Conservation (phyloP, 1,284 basidiomycete species). For the Neonothopanus nambi region DNA sequence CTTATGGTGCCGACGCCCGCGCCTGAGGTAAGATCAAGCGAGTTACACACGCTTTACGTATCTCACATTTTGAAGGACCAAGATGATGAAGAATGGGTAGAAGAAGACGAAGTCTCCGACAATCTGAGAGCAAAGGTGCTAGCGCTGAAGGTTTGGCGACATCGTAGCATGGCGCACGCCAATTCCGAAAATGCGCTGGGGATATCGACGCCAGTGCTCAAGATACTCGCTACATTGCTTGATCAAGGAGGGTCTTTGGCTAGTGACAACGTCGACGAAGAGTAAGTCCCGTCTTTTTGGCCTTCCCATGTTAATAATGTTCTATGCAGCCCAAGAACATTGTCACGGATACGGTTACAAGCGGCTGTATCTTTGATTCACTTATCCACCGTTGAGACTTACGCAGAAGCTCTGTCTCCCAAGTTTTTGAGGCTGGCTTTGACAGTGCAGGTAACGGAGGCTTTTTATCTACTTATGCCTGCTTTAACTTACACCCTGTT, state of each 20-base stretch:
- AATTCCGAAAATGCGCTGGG: slow-evolving; percentile 59
- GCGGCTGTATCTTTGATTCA: slow-evolving; percentile 84
- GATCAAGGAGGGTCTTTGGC: slow-evolving; percentile 65
- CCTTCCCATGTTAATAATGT: slow-evolving; percentile 7
- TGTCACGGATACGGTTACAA: slow-evolving; percentile 76
- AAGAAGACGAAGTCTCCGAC: slow-evolving; percentile 59
- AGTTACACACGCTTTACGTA: background rate
- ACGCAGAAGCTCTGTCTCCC: slow-evolving; percentile 57
- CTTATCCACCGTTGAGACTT: slow-evolving; percentile 66
- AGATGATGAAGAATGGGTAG: slow-evolving; percentile 71
- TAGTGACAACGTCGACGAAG: slow-evolving; percentile 56
- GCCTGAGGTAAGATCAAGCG: slow-evolving; percentile 42
- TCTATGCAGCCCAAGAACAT: slow-evolving; percentile 51
- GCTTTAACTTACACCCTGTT: background rate
- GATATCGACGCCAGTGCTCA: slow-evolving; percentile 72
- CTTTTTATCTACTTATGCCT: background rate
- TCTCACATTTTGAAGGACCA: slow-evolving; percentile 47
- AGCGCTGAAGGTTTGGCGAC: slow-evolving; percentile 76
- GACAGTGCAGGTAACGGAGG: slow-evolving; percentile 66
- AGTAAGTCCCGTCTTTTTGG: slow-evolving; percentile 35
- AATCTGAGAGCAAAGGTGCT: slow-evolving; percentile 69
- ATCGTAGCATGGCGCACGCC: slow-evolving; percentile 74
- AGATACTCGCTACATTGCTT: slow-evolving; percentile 71
- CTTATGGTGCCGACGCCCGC: slow-evolving; percentile 56
- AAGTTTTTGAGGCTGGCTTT: slow-evolving; percentile 76